These are phyloP conservation scores for Kazachstania sp. DNA, from an alignment of 1,139 yeast species.

Conservation along the genomic window DNA sequence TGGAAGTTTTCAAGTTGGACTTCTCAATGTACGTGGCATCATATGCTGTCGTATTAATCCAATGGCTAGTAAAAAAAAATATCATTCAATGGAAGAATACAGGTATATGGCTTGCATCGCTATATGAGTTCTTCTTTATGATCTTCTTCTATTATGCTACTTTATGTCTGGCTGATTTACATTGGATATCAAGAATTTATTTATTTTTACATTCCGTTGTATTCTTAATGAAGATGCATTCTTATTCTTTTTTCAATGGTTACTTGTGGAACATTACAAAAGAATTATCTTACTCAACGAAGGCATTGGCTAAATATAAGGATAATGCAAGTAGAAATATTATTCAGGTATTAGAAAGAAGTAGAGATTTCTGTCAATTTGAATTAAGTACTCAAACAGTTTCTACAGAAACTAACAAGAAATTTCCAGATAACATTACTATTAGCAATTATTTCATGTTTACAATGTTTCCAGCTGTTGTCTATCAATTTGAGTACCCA, in stretches of 20 bases:
- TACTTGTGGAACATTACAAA: constrained; percentile 59
- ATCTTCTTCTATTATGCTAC: constrained; percentile 42
- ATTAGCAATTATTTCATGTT: constrained; percentile 54
- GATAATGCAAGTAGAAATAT: constrained; percentile 20
- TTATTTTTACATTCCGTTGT: constrained; percentile 73
- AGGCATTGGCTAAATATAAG: constrained; percentile 21
- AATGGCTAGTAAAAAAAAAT: constrained; percentile 38
- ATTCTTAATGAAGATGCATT: constrained; percentile 84
- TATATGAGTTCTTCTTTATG: constrained; percentile 46
- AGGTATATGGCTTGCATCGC: constrained; percentile 54
- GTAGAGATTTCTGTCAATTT: constrained; percentile 52
- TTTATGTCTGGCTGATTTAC: constrained; percentile 40
- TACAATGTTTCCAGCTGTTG: constrained; percentile 78
- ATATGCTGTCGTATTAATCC: constrained; percentile 50
- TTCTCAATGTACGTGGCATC: constrained; percentile 54
- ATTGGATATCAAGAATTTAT: constrained; percentile 85
- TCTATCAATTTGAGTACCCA: constrained; percentile 67
- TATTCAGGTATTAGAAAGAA: constrained; percentile 34
- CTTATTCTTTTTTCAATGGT: constrained; percentile 82
- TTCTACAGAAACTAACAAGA: not conserved
- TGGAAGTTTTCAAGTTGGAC: constrained; percentile 59
- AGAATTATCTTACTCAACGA: constrained; percentile 47
- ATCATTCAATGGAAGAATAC: constrained; percentile 45
- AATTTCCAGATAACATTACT: constrained; percentile 64
- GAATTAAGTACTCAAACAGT: constrained; percentile 46